Evolutionary conservation across 495 filamentous ascomycete species (phyloP).

Genomic region (Podospora pseudocomata): DNA sequence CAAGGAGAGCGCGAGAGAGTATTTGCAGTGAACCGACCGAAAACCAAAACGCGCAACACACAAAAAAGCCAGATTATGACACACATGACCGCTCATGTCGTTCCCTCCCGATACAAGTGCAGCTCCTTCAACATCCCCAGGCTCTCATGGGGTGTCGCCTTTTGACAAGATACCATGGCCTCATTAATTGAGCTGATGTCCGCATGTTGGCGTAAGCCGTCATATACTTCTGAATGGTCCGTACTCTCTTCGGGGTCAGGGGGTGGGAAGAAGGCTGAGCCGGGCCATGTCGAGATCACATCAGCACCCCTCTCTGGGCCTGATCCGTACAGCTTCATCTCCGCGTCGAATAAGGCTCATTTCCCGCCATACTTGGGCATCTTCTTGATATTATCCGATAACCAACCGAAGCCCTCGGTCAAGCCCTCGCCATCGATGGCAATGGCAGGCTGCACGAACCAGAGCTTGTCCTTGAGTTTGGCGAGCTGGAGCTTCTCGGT

Average conservation of each 20-base stretch:
- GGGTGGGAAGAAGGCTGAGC: background rate
- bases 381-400: slow-evolving; percentile 90
- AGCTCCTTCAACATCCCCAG: background rate
- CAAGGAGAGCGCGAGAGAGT: background rate
- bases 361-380: slow-evolving; percentile 54
- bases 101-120: background rate
- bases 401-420: slow-evolving; percentile 88
- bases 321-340: background rate
- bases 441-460: slow-evolving; percentile 94
- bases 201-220: background rate
- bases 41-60: background rate
- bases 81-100: slow-evolving; percentile 7
- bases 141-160: background rate
- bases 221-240: background rate
- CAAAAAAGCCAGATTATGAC: slow-evolving; percentile 1
- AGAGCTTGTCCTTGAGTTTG: slow-evolving; percentile 85
- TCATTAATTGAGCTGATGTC: background rate
- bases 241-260: background rate
- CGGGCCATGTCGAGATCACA: background rate
- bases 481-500: slow-evolving; percentile 79
- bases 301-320: background rate
- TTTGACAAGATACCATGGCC: background rate
- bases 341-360: slow-evolving; percentile 21
- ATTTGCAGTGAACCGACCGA: background rate
- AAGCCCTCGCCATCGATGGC: slow-evolving; percentile 92